These are phyloP conservation scores for Aureobasidium sp. DNA, from an alignment of 2,329 filamentous ascomycete species.

Conservation along the genomic window DNA sequence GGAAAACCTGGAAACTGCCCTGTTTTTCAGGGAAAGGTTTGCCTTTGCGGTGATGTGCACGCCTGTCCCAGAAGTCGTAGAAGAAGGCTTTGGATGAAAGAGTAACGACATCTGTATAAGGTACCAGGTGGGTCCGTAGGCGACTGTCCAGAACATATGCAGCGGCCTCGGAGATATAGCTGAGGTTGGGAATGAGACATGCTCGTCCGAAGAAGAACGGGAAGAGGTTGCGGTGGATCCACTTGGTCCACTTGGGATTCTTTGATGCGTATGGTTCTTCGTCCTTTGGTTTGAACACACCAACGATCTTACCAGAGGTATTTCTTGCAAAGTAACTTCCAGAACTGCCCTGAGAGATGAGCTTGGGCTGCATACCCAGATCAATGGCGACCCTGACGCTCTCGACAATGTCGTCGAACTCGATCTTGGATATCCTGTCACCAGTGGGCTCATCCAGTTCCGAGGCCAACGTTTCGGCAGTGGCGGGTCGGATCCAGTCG, in stretches of 20 bases:
- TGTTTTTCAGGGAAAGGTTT: constrained; percentile 82
- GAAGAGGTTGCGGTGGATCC: constrained; percentile 96
- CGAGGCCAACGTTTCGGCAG: constrained; percentile 61
- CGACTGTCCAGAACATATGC: constrained; percentile 91
- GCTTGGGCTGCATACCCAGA: constrained; percentile 81
- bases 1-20: constrained; percentile 93
- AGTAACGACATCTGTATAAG: constrained; percentile 91
- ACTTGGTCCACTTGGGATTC: constrained; percentile 99
- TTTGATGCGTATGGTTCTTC: constrained; percentile 95
- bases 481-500: constrained; percentile 74
- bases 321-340: constrained; percentile 97
- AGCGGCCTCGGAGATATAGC: constrained; percentile 94
- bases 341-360: constrained; percentile 95
- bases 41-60: constrained; percentile 78
- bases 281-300: constrained; percentile 98
- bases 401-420: constrained; percentile 84
- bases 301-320: constrained; percentile 83
- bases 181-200: constrained; percentile 92
- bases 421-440: constrained; percentile 62
- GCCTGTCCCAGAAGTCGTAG: constrained; percentile 94
- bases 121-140: constrained; percentile 82
- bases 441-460: constrained; percentile 32
- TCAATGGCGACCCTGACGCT: constrained; percentile 87
- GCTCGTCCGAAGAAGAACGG: constrained; percentile 94
- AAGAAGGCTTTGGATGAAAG: constrained; percentile 95